Percentiles rank a stretch among this genome's conserved stretches.
These are phyloP conservation scores for Priceomyces medius DNA, from an alignment of 805 yeast species.

Conservation along the genomic window DNA sequence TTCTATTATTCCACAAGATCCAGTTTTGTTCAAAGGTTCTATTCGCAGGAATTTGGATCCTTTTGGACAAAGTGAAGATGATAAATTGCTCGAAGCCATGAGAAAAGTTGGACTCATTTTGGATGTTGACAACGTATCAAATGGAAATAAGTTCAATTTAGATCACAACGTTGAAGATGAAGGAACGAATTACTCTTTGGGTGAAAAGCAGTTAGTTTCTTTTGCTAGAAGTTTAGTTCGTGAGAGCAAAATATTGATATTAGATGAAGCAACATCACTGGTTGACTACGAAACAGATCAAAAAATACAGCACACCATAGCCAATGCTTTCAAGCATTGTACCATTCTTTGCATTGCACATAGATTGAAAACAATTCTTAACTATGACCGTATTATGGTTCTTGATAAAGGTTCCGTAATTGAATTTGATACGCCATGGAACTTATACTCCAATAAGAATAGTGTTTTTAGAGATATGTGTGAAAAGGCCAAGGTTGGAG, in stretches of 20 bases:
- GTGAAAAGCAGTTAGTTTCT: slow-evolving; percentile 39
- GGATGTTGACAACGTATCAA: slow-evolving; percentile 8
- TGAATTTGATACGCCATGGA: slow-evolving; percentile 37
- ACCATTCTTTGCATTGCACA: slow-evolving; percentile 42
- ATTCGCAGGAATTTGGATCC: slow-evolving; percentile 61
- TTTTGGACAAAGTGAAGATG: slow-evolving; percentile 48
- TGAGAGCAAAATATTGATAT: slow-evolving; percentile 34
- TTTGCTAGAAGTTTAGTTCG: slow-evolving; percentile 40
- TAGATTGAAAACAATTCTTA: slow-evolving; percentile 37
- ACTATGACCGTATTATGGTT: slow-evolving; percentile 35
- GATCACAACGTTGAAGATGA: slow-evolving; percentile 37
- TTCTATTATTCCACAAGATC: slow-evolving; percentile 67
- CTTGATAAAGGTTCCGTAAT: slow-evolving; percentile 34
- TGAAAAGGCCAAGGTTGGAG: slow-evolving; percentile 32
- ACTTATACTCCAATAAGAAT: slow-evolving; percentile 22
- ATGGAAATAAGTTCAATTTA: slow-evolving; percentile 33
- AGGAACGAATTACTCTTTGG: slow-evolving; percentile 37
- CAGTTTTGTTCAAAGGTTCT: slow-evolving; percentile 57
- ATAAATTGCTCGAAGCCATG: slow-evolving; percentile 52
- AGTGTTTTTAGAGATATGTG: slow-evolving; percentile 38
- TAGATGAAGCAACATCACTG: slow-evolving; percentile 42
- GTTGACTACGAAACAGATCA: slow-evolving; percentile 41
- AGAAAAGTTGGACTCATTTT: slow-evolving; percentile 46
- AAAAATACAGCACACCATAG: slow-evolving; percentile 35
- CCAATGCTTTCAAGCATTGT: slow-evolving; percentile 30